phyloP scores from a whole-genome alignment of 352 stramenopile species.

The Globisporangium perplexum region DNA sequence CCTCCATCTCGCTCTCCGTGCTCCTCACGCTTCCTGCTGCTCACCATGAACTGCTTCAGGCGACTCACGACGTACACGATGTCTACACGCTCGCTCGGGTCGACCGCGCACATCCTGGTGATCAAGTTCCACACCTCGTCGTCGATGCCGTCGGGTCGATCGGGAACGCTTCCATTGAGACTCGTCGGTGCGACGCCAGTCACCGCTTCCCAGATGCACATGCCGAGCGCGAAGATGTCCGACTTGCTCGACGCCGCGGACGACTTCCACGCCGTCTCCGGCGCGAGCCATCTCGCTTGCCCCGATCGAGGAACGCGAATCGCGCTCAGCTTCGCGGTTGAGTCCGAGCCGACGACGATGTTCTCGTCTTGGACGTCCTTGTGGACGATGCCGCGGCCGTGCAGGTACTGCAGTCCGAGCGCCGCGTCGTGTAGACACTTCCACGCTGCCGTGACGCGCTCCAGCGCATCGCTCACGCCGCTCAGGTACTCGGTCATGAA shows the following conservation, averaged over 20 bases:
- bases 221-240: conserved; percentile 25
- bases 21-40: not conserved
- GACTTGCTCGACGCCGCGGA: conserved; percentile 2
- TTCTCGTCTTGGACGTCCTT: conserved; percentile 7
- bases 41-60: not conserved
- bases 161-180: not conserved
- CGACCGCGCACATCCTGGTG: not conserved
- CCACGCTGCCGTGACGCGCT: not conserved
- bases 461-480: not conserved
- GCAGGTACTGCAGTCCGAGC: conserved; percentile 21
- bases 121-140: conserved; percentile 4
- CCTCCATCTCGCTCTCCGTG: not conserved
- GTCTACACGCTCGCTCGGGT: not conserved
- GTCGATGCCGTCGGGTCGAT: not conserved
- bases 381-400: conserved; percentile 19
- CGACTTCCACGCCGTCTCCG: conserved; percentile 3
- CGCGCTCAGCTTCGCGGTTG: conserved; percentile 8
- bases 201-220: conserved; percentile 16
- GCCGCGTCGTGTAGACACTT: conserved; percentile 17
- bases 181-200: not conserved
- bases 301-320: conserved; percentile 1
- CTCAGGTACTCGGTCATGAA: not conserved
- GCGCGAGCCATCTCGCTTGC: not conserved
- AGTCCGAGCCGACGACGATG: conserved; percentile 7
- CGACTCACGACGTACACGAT: conserved; percentile 1